These are phyloP conservation scores for Crucihimalaya himalaica DNA, from an alignment of 345 rosid species.

Conservation along the genomic window DNA sequence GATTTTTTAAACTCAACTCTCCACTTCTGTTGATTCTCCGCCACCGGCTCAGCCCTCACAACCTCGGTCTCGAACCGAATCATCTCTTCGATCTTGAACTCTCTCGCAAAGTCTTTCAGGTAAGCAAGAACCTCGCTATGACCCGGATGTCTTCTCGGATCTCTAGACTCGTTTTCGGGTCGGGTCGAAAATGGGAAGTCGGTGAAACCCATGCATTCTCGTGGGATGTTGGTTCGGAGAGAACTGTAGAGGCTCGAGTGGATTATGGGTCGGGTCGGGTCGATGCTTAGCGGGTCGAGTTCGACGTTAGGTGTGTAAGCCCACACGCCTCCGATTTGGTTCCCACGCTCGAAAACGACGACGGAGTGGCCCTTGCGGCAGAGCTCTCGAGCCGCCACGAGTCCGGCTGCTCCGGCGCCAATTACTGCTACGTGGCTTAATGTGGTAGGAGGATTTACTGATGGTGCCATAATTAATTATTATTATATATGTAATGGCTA, in stretches of 20 bases:
- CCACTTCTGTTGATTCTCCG: conserved; percentile 43
- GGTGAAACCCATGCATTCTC: conserved; percentile 73
- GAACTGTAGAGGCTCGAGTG: conserved; percentile 70
- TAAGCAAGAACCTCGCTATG: conserved; percentile 64
- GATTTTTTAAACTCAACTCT: conserved; percentile 44
- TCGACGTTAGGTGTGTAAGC: conserved; percentile 55
- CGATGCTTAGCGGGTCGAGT: conserved; percentile 61
- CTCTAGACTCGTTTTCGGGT: conserved; percentile 36
- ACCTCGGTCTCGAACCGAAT: conserved; percentile 64
- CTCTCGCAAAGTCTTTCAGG: conserved; percentile 55
- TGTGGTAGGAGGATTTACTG: not conserved
- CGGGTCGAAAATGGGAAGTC: conserved; percentile 58
- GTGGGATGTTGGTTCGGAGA: conserved; percentile 76
- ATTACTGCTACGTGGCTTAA: conserved; percentile 66
- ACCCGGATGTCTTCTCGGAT: conserved; percentile 67
- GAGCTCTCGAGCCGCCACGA: conserved; percentile 70
- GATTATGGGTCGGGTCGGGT: conserved; percentile 54
- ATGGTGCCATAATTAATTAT: not conserved
- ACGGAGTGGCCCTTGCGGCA: conserved; percentile 65
- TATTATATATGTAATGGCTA: not conserved
- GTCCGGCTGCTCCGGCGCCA: conserved; percentile 85
- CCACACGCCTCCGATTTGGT: conserved; percentile 70
- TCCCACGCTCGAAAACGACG: conserved; percentile 59
- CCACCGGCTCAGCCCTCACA: conserved; percentile 30
- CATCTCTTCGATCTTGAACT: conserved; percentile 59